Evolutionary conservation across 305 asterid species (phyloP).

Genomic region (Fraxinus dipetala): DNA sequence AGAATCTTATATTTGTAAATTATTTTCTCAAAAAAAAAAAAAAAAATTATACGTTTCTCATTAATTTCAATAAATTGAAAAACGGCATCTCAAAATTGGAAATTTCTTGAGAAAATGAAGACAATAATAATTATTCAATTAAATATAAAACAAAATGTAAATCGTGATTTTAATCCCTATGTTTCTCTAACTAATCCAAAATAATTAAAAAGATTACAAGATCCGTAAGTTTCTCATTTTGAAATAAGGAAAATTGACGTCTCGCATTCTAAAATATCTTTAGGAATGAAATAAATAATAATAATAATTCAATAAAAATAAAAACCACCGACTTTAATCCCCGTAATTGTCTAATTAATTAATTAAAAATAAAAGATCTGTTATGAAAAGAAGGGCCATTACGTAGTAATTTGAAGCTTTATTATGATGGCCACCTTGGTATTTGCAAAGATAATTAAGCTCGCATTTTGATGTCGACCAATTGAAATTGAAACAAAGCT

Average conservation of each 20-base stretch:
- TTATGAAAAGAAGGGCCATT: conserved; percentile 43
- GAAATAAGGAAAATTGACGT: neutral
- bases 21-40: neutral
- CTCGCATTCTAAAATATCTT: conserved; percentile 11
- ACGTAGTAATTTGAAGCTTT: conserved; percentile 18
- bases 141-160: neutral
- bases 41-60: neutral
- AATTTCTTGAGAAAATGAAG: neutral
- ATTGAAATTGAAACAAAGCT: conserved; percentile 12
- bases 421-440: conserved; percentile 29
- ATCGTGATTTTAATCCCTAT: conserved; percentile 11
- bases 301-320: conserved; percentile 15
- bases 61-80: neutral
- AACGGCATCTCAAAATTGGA: neutral
- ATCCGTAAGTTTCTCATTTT: conserved; percentile 14
- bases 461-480: conserved; percentile 33
- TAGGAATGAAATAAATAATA: conserved; percentile 12
- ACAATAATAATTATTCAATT: neutral
- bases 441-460: conserved; percentile 29
- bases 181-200: conserved; percentile 15
- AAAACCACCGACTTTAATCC: conserved; percentile 24
- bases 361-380: conserved; percentile 17
- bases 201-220: neutral
- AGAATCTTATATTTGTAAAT: neutral
- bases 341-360: conserved; percentile 22